Conservation (phyloP, 208 protist genomes). For the Trypanosoma theileri region DNA sequence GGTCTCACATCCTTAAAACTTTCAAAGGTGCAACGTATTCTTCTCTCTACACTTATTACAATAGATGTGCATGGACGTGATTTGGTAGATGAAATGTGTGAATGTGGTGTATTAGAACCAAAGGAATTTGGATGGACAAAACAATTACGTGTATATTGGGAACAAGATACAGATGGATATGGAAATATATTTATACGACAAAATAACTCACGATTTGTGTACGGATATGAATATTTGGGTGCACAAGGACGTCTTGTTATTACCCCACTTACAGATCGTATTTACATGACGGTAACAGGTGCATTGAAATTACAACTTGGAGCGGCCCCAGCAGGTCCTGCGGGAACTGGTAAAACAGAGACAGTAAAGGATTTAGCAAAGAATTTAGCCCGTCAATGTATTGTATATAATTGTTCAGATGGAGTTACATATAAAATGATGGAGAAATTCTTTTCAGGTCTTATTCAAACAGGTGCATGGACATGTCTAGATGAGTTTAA, state of each 20-base stretch:
- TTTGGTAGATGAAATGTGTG: slow-evolving; percentile 93
- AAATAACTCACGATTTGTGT: slow-evolving; percentile 95
- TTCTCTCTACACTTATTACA: slow-evolving; percentile 96
- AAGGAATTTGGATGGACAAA: slow-evolving; percentile 97
- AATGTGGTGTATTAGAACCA: slow-evolving; percentile 72
- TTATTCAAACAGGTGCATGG: slow-evolving; percentile 97
- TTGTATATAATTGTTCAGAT: slow-evolving; percentile 98
- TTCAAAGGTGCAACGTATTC: slow-evolving; percentile 90
- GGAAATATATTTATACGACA: slow-evolving; percentile 95
- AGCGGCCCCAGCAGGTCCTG: slow-evolving; percentile 93
- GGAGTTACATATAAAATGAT: slow-evolving; percentile 98
- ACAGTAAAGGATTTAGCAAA: slow-evolving; percentile 97
- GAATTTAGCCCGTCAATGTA: slow-evolving; percentile 95
- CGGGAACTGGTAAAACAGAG: slow-evolving; percentile 98
- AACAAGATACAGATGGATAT: slow-evolving; percentile 86
- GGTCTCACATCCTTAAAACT: slow-evolving; percentile 88
- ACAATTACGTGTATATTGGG: slow-evolving; percentile 98
- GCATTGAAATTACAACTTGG: slow-evolving; percentile 95
- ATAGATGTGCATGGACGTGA: slow-evolving; percentile 98
- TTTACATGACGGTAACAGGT: slow-evolving; percentile 98
- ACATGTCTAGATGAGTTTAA: slow-evolving; percentile 99
- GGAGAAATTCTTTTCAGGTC: slow-evolving; percentile 97
- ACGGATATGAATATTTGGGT: slow-evolving; percentile 98
- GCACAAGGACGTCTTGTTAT: slow-evolving; percentile 96
- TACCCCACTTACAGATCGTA: slow-evolving; percentile 97